Base-by-base conservation (phyloP, 202 grass and related monocot species). In the Hordeum pubiflorum region DNA sequence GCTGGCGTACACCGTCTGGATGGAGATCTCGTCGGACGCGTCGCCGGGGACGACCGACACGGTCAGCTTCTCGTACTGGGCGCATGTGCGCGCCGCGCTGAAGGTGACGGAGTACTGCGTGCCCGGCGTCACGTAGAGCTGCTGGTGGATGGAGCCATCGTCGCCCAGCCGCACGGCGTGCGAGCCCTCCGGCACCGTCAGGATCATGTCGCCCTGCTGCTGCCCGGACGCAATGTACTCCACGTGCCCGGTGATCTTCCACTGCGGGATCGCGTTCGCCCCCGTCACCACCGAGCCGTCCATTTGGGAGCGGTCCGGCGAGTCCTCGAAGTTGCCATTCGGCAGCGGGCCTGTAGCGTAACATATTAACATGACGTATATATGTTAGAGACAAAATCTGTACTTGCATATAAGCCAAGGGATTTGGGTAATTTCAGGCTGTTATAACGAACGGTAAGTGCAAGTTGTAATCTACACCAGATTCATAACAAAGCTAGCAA, bases 141-240 rank as follows among this genome's bases (percentile, higher is more conserved):
- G 58, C 81, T 93, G 84, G 75, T 81, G 69, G 48, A 93, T 74
- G 31, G 79, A 83, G 36, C 87, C 91, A 37, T 93, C 85, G 23
- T 93, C 87, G 36, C 87, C 91, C 6, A 93, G 85, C 11, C 91
- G 87, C 26, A 93, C 69, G 10, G 91, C 91, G 59, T 85, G 78
- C 20, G 52, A 63, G 11, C 91, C 91, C 85, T 90, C 85, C 12
- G 87, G 91, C 44, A 88, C 82, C 27, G 59, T 21, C 55, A 93
- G 74, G 27, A 80, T 37, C 91, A 90, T 90, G 77, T 90, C 87
- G 0, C 82, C 82, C 44, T 90, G 62, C 79, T 78, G 88, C 73
- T 88, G 69, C 37, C 91, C 87, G 0, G 82, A 79, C 69, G 72
- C 46, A 44, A 93, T 78, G 78, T 93, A 90, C 81, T 93, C 87